phyloP scores from a whole-genome alignment of 2,329 filamentous ascomycete species.

The Botrytis hyacinthi region DNA sequence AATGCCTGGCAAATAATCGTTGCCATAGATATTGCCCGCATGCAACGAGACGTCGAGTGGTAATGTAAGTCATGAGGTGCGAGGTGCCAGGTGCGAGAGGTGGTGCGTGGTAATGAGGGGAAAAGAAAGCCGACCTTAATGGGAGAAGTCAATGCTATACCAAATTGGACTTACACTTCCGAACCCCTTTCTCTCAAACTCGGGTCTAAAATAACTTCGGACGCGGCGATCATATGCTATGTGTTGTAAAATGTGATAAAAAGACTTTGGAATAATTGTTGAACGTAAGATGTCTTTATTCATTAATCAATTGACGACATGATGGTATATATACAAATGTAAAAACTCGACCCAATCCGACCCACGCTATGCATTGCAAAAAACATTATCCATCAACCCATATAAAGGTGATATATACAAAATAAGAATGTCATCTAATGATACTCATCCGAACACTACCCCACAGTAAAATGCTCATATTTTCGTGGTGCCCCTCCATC shows the following conservation, averaged over 20 bases:
- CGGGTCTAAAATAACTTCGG: not conserved
- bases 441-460: not conserved
- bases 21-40: not conserved
- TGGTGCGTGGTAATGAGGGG: not conserved
- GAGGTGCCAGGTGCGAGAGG: not conserved
- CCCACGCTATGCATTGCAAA: constrained; percentile 4
- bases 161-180: not conserved
- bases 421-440: not conserved
- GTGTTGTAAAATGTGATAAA: not conserved
- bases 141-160: not conserved
- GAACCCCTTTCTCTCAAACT: not conserved
- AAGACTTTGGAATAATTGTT: not conserved
- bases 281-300: not conserved
- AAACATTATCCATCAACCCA: constrained; percentile 1
- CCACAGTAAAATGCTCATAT: not conserved
- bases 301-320: constrained; percentile 3
- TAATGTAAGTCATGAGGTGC: not conserved
- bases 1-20: not conserved
- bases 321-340: not conserved
- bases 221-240: not conserved
- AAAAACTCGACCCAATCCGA: not conserved
- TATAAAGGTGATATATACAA: not conserved
- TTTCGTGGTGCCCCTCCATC: not conserved
- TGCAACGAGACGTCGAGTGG: not conserved
- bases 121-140: not conserved